These are phyloP conservation scores for Fusarium armeniacum DNA, from an alignment of 2,329 filamentous ascomycete genomes.

Conservation along the genomic window DNA sequence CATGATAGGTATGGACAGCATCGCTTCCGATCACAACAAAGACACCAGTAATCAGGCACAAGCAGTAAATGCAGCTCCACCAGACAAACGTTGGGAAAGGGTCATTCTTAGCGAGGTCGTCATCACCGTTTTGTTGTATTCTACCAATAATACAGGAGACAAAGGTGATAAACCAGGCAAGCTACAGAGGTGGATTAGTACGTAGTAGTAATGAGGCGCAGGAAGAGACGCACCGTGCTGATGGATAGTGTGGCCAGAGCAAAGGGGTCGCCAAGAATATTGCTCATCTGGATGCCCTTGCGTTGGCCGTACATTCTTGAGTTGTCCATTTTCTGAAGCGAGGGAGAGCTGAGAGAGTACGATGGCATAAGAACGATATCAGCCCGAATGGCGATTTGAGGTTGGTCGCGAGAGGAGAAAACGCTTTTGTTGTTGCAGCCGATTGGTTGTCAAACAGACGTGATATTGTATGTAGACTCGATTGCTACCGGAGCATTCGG, in stretches of 20 bases:
- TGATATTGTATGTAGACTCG: constrained; percentile 27
- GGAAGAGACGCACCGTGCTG: constrained; percentile 76
- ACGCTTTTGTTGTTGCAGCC: constrained; percentile 33
- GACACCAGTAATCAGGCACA: constrained; percentile 85
- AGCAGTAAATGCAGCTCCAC: constrained; percentile 90
- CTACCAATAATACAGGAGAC: constrained; percentile 84
- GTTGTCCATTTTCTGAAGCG: constrained; percentile 84
- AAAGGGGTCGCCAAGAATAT: constrained; percentile 96
- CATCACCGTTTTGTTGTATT: constrained; percentile 59
- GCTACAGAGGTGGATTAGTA: constrained; percentile 64
- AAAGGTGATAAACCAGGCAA: constrained; percentile 95
- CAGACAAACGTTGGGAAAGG: constrained; percentile 88
- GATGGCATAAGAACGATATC: constrained; percentile 70
- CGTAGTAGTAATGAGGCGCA: neutral
- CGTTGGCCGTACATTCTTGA: constrained; percentile 70
- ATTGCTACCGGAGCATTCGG: constrained; percentile 52
- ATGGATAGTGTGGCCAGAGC: constrained; percentile 95
- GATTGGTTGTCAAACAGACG: constrained; percentile 18
- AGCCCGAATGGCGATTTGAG: constrained; percentile 25
- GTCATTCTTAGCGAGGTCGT: constrained; percentile 32
- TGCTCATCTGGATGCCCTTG: constrained; percentile 80
- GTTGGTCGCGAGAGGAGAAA: constrained; percentile 20
- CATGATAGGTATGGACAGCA: constrained; percentile 87
- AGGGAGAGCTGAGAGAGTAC: constrained; percentile 80
- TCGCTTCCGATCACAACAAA: constrained; percentile 88